A percentile compares a stretch with the other conserved stretches of the same genome.
phyloP scores from a whole-genome alignment of 768 basidiomycete genomes.

The Daedaleopsis sinensis region DNA sequence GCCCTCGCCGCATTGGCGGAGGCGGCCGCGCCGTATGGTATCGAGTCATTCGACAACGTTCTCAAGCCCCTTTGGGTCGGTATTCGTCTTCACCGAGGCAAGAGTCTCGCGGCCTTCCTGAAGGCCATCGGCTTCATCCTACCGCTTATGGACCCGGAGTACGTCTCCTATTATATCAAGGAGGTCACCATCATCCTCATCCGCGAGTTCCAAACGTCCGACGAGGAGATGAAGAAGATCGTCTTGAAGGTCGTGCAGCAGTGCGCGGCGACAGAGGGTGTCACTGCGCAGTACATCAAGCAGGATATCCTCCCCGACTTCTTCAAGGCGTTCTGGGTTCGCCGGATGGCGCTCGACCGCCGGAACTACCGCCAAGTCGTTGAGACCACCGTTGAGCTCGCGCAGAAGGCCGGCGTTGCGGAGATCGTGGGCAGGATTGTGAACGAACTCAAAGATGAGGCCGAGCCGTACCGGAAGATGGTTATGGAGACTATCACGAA shows the following conservation, averaged over 20 bases:
- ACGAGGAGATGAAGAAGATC: constrained; percentile 99
- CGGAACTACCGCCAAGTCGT: constrained; percentile 97
- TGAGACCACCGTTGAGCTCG: constrained; percentile 97
- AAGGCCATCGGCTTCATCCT: constrained; percentile 99
- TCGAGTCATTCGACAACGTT: constrained; percentile 98
- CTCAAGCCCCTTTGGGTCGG: constrained; percentile 93
- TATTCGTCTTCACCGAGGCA: constrained; percentile 93
- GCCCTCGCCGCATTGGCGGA: constrained; percentile 94
- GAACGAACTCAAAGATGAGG: constrained; percentile 90
- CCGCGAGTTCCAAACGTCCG: constrained; percentile 98
- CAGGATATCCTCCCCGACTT: constrained; percentile 98
- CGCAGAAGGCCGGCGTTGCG: constrained; percentile 94
- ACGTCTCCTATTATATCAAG: constrained; percentile 98
- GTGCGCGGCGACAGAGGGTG: constrained; percentile 98
- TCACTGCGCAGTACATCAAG: constrained; percentile 93
- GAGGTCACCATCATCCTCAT: constrained; percentile 97
- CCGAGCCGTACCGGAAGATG: constrained; percentile 96
- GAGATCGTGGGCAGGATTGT: constrained; percentile 90
- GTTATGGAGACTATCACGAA: constrained; percentile 99
- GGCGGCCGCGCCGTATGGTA: constrained; percentile 97
- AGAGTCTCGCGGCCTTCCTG: constrained; percentile 91
- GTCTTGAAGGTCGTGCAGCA: constrained; percentile 99
- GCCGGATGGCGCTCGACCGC: constrained; percentile 95
- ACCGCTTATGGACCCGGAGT: constrained; percentile 99
- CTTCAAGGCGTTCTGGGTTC: constrained; percentile 99